Conservation (phyloP, 1,284 basidiomycete species). For the Earliella scabrosa region DNA sequence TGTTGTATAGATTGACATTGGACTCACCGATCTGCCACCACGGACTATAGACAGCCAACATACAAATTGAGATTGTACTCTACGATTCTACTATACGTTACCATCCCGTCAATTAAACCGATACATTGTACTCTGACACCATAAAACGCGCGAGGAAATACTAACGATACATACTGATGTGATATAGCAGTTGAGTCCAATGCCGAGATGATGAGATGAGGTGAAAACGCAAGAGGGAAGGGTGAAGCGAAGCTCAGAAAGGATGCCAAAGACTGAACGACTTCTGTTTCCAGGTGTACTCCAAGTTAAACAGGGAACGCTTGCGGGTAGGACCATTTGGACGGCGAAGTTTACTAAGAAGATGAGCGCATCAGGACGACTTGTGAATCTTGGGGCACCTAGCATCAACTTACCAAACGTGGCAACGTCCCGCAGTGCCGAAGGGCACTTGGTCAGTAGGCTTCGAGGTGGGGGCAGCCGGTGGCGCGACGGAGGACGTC, state of each 20-base stretch:
- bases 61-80: background rate
- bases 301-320: background rate
- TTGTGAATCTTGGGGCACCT: no score
- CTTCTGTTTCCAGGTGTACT: background rate
- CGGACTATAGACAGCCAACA: background rate
- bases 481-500: background rate
- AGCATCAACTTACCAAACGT: conserved; percentile 11
- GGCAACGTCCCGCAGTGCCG: conserved; percentile 9
- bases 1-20: no score
- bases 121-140: background rate
- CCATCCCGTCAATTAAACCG: background rate
- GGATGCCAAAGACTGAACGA: conserved; percentile 18
- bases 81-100: background rate
- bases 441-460: conserved; percentile 13
- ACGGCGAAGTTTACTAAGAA: conserved; percentile 1
- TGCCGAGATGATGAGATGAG: background rate
- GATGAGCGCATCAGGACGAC: background rate
- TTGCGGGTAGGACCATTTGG: background rate
- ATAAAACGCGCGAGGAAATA: background rate
- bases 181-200: background rate
- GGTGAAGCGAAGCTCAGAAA: background rate
- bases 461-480: background rate
- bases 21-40: no score
- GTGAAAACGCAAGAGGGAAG: background rate
- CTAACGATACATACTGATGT: conserved; percentile 18